These are phyloP conservation scores for Fusarium drepaniforme DNA, from an alignment of 2,329 filamentous ascomycete genomes.

Conservation along the genomic window DNA sequence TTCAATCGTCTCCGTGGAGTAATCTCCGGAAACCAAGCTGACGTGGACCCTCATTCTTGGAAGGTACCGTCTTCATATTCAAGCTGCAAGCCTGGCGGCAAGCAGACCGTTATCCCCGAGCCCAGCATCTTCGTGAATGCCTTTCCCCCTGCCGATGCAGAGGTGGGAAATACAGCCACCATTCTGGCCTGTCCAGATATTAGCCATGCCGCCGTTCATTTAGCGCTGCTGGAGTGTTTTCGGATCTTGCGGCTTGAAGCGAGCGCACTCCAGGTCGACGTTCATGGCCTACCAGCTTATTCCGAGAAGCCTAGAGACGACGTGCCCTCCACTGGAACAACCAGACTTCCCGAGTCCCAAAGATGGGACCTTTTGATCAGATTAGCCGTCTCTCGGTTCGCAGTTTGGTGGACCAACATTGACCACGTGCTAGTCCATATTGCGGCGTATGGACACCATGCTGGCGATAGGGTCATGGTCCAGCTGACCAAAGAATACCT, in stretches of 20 bases:
- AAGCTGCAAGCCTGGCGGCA: conserved; percentile 6
- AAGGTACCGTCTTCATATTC: conserved; percentile 22
- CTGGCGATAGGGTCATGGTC: conserved; percentile 14
- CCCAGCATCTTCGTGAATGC: conserved; percentile 19
- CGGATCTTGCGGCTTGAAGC: conserved; percentile 16
- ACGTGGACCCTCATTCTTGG: conserved; percentile 25
- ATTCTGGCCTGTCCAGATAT: conserved; percentile 12
- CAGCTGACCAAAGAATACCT: conserved; percentile 28
- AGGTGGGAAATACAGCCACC: not conserved
- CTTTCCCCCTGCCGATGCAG: not conserved
- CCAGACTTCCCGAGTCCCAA: conserved; percentile 9
- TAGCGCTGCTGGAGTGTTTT: conserved; percentile 29
- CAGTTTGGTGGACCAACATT: conserved; percentile 30
- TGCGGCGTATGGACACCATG: conserved; percentile 20
- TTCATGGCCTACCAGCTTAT: conserved; percentile 16
- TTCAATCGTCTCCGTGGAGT: conserved; percentile 16
- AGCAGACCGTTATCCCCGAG: conserved; percentile 17
- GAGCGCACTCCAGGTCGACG: conserved; percentile 7
- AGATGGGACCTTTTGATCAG: conserved; percentile 30
- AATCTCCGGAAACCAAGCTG: conserved; percentile 9
- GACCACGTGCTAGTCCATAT: conserved; percentile 20
- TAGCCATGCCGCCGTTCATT: conserved; percentile 28
- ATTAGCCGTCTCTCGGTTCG: conserved; percentile 22
- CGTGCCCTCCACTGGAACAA: not conserved
- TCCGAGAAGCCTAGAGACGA: not conserved